These are phyloP conservation scores for Fusarium poae DNA, from an alignment of 2,329 filamentous ascomycete species.

Conservation along the genomic window DNA sequence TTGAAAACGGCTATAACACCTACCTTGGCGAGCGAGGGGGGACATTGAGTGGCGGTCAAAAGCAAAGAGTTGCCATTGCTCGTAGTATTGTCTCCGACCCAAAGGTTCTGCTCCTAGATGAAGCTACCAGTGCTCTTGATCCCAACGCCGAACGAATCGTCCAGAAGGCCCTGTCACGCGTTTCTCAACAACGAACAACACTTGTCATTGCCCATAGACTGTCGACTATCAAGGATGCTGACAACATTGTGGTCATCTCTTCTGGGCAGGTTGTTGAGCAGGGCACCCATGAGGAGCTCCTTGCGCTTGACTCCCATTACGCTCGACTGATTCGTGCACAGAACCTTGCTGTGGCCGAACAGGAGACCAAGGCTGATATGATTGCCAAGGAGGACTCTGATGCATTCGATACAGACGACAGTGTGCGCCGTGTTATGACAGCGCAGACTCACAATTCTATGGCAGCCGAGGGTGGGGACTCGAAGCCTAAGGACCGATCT, in stretches of 20 bases:
- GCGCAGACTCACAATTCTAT: conserved; percentile 14
- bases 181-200: conserved; percentile 68
- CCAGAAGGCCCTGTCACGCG: conserved; percentile 63
- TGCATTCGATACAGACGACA: background rate
- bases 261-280: conserved; percentile 40
- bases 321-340: conserved; percentile 42
- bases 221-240: conserved; percentile 50
- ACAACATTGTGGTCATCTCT: conserved; percentile 47
- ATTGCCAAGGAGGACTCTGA: background rate
- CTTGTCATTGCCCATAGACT: conserved; percentile 72
- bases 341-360: conserved; percentile 8
- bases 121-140: conserved; percentile 70
- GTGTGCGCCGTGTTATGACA: conserved; percentile 10
- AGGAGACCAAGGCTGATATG: background rate
- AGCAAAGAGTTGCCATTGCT: conserved; percentile 74
- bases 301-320: conserved; percentile 32
- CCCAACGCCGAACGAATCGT: conserved; percentile 60
- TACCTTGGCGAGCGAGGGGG: conserved; percentile 44
- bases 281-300: conserved; percentile 41
- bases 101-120: conserved; percentile 72
- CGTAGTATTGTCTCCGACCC: conserved; percentile 72
- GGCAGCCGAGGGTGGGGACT: background rate
- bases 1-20: conserved; percentile 43
- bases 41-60: conserved; percentile 65
- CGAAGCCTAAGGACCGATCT: background rate